Base-by-base conservation (phyloP, 768 basidiomycete genomes). In the Imleria badia region DNA sequence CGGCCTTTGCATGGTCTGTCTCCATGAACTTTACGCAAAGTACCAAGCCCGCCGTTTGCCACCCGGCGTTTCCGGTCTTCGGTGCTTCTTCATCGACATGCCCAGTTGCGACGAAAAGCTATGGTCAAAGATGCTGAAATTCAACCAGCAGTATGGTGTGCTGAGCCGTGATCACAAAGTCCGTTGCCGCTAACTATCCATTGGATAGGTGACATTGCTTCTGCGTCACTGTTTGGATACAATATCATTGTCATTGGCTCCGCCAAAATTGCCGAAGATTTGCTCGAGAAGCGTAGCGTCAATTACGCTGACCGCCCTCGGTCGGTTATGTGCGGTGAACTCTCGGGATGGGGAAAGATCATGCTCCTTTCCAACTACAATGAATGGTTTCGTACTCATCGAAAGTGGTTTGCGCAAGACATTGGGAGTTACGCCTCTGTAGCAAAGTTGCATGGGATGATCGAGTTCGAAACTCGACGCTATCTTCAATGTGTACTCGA, bases 171-270 rank as follows among this genome's bases (percentile, higher is more conserved):
- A 41, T 19, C 6, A 13, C 23, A 23, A 31, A 31, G 17, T 19
- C 6, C 11, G 5, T 26, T 11, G 3, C 22, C n/a, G 10, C 30
- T 56, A 1, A 47, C 7, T n/a, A 10, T 26, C 22, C 26, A 13
- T 38, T 14, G 22, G 3, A 44, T 36, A 65, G 60, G 60, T 49
- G 55, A 65, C 42, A 52, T 64, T 46, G 59, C 59, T 17, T 63
- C 56, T 31, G 30, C 31, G 11, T 55, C 51, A 19, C 3, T 61
- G 5, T 48, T 59, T 5, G 57, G 59, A 40, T 53, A 77, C 55
- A 73, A 75, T 7, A 65, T 80, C 38, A 66, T 80, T 19, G 52
- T 80, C 36, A 60, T 82, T 7, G 78, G 78, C 49, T 75, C 79
- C 15, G 71, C 74, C 6, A 61, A 69, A 36, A 73, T 72, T 6